Percentiles rank a stretch among this genome's conserved stretches.
Conservation (phyloP, 1,139 yeast species). For the Meyerozyma guilliermondii region DNA sequence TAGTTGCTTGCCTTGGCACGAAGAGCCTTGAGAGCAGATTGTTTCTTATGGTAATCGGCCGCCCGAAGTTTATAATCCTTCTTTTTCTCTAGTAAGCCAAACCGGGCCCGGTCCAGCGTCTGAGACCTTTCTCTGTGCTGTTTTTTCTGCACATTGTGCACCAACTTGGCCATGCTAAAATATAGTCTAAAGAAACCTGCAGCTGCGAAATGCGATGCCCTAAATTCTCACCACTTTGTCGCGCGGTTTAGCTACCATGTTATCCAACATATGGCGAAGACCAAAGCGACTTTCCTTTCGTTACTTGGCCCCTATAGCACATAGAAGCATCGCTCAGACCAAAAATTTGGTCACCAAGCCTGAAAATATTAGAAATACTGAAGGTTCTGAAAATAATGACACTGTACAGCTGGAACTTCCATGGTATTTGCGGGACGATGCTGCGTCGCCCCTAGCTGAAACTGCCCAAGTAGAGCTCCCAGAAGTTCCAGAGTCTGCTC, state of each 20-base stretch:
- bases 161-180: constrained; percentile 66
- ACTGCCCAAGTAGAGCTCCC: constrained; percentile 35
- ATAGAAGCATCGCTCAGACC: neutral
- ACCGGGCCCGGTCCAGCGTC: constrained; percentile 62
- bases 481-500: constrained; percentile 52
- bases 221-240: neutral
- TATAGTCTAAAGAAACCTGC: neutral
- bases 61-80: constrained; percentile 91
- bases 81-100: constrained; percentile 89
- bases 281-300: neutral
- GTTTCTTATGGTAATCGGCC: constrained; percentile 81
- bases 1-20: constrained; percentile 66
- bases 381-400: too few species aligned
- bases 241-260: neutral
- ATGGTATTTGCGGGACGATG: constrained; percentile 58
- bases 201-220: neutral
- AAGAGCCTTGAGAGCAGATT: constrained; percentile 74
- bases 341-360: too few species aligned
- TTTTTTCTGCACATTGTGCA: constrained; percentile 88
- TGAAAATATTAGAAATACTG: too few species aligned
- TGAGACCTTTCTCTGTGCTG: constrained; percentile 95
- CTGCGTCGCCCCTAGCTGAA: constrained; percentile 32
- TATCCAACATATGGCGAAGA: neutral
- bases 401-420: constrained; percentile 26
- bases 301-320: neutral